Base-by-base conservation (phyloP, 441 rosid genomes). In the Gossypium schwendimanii region DNA sequence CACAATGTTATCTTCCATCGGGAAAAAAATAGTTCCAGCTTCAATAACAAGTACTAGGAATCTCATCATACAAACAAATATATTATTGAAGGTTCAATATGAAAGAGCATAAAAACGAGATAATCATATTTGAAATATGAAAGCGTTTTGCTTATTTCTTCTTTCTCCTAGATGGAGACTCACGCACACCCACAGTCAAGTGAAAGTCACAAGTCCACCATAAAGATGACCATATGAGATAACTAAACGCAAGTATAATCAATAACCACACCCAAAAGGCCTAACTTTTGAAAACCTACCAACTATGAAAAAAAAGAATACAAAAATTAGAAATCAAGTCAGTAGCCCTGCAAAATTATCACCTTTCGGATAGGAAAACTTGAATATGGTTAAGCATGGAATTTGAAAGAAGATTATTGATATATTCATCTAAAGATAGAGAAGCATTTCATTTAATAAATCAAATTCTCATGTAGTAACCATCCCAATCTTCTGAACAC, bases 401-500 rank as follows among this genome's bases (percentile, higher is more conserved):
- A 44, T 9, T 21, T 14, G 18, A 58, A 57, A 12, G 33, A 59
- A 33, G 41, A 58, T 7, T 39, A 71, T 58, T 36, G 44, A 70
- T 18, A 69, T 62, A 47, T 61, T 21, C 28, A 62, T 75, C 17
- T 53, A 28, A 66, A 10, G 64, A 72, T 44, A 12, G n/a, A 28
- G 52, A 61, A 59, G 55, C 70, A 39, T 63, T 62, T 31, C 15
- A 18, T 21, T 15, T 28, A 68, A 24, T 8, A 54, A 39, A 20
- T 41, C 21, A 45, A 63, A 31, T 21, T 50, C 12, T 59, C 39
- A 3, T n/a, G 23, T 24, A 14, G 70, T 14, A 66, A 66, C 57
- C 15, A 65, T 4, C 54, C 7, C 57, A 47, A 47, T 23, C 55
- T 66, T 24, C 70, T 14, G 14, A 47, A 58, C 2, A 20, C 50